phyloP scores from a whole-genome alignment of 208 protist genomes.

The Trypanosoma caninum region DNA sequence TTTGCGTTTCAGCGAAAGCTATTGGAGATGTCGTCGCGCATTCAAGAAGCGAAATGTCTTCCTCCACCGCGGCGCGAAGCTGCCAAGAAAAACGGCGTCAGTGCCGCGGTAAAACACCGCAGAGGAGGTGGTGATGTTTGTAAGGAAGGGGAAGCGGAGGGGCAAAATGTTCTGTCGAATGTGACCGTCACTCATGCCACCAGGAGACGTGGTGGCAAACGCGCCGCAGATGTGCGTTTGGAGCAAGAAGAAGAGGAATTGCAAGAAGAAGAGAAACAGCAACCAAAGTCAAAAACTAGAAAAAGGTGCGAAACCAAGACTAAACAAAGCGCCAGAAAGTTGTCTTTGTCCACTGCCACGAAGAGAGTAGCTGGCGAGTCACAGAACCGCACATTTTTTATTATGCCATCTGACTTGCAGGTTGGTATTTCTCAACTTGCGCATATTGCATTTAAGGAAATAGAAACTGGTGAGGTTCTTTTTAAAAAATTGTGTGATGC shows the following conservation, averaged over 20 bases:
- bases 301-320: slow-evolving; percentile 15
- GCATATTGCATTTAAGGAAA: slow-evolving; percentile 34
- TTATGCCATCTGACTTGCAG: slow-evolving; percentile 18
- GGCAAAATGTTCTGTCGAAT: background rate
- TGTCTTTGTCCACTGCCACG: background rate
- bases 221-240: background rate
- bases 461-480: slow-evolving; percentile 32
- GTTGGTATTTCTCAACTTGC: background rate
- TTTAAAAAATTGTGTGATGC: slow-evolving; percentile 43
- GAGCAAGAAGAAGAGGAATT: background rate
- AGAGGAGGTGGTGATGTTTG: background rate
- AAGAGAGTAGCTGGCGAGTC: background rate
- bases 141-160: background rate
- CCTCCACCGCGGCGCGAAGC: background rate
- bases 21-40: slow-evolving; percentile 32
- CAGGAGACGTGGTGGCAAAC: background rate
- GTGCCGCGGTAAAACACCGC: slow-evolving; percentile 8
- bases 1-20: slow-evolving; percentile 31
- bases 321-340: background rate
- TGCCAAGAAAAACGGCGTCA: slow-evolving; percentile 13
- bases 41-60: slow-evolving; percentile 39
- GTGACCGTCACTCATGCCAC: background rate
- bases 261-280: slow-evolving; percentile 4
- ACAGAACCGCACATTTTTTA: slow-evolving; percentile 43
- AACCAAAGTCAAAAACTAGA: background rate